Conservation (phyloP, 2,329 filamentous ascomycete genomes). For the Madurella fahalii region DNA sequence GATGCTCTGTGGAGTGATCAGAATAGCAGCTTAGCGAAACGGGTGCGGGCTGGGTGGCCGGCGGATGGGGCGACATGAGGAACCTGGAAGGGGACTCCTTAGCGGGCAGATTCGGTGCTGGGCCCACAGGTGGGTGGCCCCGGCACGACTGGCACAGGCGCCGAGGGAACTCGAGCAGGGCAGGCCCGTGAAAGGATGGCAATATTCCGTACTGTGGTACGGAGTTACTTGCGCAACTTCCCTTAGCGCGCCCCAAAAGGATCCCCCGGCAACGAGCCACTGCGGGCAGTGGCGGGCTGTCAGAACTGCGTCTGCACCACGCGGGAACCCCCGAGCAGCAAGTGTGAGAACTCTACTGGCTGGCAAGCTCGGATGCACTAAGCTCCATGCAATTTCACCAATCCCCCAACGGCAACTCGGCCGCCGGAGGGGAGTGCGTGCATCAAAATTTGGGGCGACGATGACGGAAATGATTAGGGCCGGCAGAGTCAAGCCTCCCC, state of each 20-base stretch:
- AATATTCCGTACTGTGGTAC: too few relatives aligned
- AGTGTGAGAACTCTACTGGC: not conserved
- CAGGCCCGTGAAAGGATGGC: not conserved
- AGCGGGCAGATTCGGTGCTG: conserved; percentile 1
- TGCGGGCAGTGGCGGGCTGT: too few relatives aligned
- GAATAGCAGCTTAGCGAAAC: conserved; percentile 7
- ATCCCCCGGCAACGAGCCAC: too few relatives aligned
- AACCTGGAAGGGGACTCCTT: conserved; percentile 5
- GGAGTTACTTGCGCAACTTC: too few relatives aligned
- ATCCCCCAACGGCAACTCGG: conserved; percentile 4
- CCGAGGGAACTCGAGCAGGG: conserved; percentile 1
- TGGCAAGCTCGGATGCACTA: too few relatives aligned
- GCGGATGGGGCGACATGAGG: conserved; percentile 10
- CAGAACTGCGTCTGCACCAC: not conserved
- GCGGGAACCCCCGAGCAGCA: not conserved
- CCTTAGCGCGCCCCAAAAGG: too few relatives aligned
- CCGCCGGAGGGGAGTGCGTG: conserved; percentile 9
- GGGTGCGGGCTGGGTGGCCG: not conserved
- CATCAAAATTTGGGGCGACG: conserved; percentile 20
- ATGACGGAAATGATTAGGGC: conserved; percentile 27
- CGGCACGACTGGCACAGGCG: conserved; percentile 14
- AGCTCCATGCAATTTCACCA: conserved; percentile 10
- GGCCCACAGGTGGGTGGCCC: conserved; percentile 15
- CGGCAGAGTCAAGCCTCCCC: conserved; percentile 12
- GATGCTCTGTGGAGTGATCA: conserved; percentile 15